A percentile compares a stretch with the other conserved stretches of the same genome.
These are phyloP conservation scores for Vickermania spadyakhi DNA, from an alignment of 208 protist genomes.

Conservation along the genomic window DNA sequence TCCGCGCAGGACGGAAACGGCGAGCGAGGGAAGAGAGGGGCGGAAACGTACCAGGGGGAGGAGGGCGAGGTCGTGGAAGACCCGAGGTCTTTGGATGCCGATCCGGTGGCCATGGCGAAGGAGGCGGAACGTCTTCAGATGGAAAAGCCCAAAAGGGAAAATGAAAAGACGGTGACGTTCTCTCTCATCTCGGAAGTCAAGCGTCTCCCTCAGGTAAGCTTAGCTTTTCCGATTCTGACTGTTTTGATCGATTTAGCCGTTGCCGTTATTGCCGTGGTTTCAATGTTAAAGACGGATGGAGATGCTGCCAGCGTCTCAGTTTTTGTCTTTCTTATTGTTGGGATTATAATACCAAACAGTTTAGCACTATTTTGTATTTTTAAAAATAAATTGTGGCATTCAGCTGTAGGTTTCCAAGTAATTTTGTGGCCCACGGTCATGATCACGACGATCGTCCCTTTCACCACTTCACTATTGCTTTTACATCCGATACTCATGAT, in stretches of 20 bases:
- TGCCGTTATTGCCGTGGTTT: background rate
- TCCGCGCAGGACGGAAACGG: background rate
- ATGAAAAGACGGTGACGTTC: background rate
- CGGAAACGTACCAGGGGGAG: background rate
- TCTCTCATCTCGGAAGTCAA: background rate
- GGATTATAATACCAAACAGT: slow-evolving; percentile 37
- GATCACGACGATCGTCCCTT: slow-evolving; percentile 43
- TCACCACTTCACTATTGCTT: slow-evolving; percentile 46
- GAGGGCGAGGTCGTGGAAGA: background rate
- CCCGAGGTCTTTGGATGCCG: background rate
- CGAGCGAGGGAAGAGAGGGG: background rate
- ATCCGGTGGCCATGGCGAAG: background rate
- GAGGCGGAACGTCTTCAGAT: background rate
- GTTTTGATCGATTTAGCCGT: background rate
- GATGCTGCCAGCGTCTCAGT: background rate
- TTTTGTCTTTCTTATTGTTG: background rate
- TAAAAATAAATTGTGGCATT: slow-evolving; percentile 29
- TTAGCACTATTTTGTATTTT: slow-evolving; percentile 32
- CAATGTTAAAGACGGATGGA: background rate
- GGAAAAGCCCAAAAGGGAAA: background rate
- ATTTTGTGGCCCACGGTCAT: slow-evolving; percentile 47
- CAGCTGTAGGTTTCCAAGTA: slow-evolving; percentile 42
- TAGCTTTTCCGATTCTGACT: slow-evolving; percentile 4
- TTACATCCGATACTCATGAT: slow-evolving; percentile 41
- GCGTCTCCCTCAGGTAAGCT: slow-evolving; percentile 3